These are phyloP conservation scores for Pyracantha coccinea DNA, from an alignment of 331 rosid species.

Conservation along the genomic window DNA sequence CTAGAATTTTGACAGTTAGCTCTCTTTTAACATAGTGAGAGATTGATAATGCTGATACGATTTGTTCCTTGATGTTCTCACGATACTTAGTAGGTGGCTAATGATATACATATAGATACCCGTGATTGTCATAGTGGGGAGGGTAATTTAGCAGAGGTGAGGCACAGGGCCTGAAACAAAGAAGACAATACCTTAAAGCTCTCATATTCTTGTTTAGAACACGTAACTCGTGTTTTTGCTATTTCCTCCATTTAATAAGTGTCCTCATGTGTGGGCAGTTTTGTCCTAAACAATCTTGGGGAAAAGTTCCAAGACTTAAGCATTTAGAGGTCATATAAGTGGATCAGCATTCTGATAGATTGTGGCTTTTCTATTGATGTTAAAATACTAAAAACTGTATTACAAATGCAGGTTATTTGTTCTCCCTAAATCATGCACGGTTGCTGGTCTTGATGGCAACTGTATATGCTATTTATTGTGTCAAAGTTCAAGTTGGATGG, in stretches of 20 bases:
- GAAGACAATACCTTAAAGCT: not conserved
- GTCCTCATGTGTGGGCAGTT: not conserved
- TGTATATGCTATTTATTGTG: conserved; percentile 66
- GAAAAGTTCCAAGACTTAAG: not conserved
- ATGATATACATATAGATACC: not conserved
- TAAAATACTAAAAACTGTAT: not conserved
- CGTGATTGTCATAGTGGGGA: not conserved
- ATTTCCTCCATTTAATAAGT: not conserved
- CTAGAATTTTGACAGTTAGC: not conserved
- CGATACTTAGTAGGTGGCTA: not conserved
- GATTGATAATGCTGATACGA: not conserved
- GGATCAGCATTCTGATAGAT: not conserved
- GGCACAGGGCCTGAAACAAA: not conserved
- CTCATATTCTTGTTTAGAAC: not conserved
- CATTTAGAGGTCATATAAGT: not conserved
- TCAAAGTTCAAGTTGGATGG: conserved; percentile 92
- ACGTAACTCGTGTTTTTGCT: not conserved
- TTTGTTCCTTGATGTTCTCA: not conserved
- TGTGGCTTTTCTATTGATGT: not conserved
- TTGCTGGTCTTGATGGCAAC: conserved; percentile 75
- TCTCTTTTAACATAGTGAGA: not conserved
- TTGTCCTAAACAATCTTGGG: not conserved
- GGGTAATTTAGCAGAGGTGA: not conserved
- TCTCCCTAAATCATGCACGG: conserved; percentile 93
- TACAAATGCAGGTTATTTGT: conserved; percentile 71